A percentile compares a stretch with the other conserved stretches of the same genome.
These are phyloP conservation scores for Aphanomyces euteiches DNA, from an alignment of 352 stramenopile species.

Conservation along the genomic window DNA sequence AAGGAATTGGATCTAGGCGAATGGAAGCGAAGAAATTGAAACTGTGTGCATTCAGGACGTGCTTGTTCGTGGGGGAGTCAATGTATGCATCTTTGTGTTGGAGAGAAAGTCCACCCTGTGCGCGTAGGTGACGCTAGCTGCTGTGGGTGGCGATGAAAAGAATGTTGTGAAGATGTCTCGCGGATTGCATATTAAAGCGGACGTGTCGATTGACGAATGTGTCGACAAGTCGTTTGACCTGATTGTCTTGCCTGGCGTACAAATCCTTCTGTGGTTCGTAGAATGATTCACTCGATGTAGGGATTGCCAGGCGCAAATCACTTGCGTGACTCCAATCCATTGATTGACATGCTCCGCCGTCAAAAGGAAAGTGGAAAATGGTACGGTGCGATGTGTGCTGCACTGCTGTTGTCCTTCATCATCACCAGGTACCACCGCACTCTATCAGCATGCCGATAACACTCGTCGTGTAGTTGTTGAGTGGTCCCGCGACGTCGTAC, in stretches of 20 bases:
- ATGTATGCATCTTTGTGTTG: slow-evolving; percentile 29
- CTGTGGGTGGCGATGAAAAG: slow-evolving; percentile 48
- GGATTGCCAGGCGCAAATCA: slow-evolving; percentile 64
- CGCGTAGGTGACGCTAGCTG: slow-evolving; percentile 54
- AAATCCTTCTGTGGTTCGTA: slow-evolving; percentile 26
- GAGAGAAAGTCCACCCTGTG: neutral
- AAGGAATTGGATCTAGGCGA: slow-evolving; percentile 41
- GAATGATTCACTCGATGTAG: slow-evolving; percentile 31
- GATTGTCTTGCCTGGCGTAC: slow-evolving; percentile 61
- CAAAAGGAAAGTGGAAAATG: slow-evolving; percentile 60
- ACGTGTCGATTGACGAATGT: slow-evolving; percentile 61
- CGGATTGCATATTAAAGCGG: slow-evolving; percentile 62
- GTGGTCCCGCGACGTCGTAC: slow-evolving; percentile 56
- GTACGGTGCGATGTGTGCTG: slow-evolving; percentile 75
- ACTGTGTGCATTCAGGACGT: slow-evolving; percentile 70
- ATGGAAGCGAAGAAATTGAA: slow-evolving; percentile 81
- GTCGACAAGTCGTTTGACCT: slow-evolving; percentile 56
- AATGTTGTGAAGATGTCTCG: slow-evolving; percentile 77
- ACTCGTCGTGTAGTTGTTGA: slow-evolving; percentile 36
- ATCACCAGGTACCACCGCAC: slow-evolving; percentile 38
- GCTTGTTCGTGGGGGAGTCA: slow-evolving; percentile 58
- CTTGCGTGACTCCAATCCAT: slow-evolving; percentile 57
- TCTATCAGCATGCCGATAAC: neutral
- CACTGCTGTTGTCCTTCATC: slow-evolving; percentile 62
- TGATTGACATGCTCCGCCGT: slow-evolving; percentile 55